Evolutionary conservation across 2,329 filamentous ascomycete genomes (phyloP).

Genomic region (Lithohypha guttulata): DNA sequence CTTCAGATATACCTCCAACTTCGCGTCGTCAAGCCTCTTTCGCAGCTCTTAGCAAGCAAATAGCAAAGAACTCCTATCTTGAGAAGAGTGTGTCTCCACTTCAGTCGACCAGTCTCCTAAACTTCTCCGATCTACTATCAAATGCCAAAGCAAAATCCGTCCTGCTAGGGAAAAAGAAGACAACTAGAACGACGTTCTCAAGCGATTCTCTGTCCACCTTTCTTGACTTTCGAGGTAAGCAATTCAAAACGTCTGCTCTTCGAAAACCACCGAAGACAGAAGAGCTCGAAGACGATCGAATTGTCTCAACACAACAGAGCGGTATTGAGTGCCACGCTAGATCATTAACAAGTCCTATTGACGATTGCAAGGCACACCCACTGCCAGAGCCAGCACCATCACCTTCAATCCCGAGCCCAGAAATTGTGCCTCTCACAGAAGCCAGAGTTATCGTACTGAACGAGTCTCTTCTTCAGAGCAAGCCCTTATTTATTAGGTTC

Average conservation of each 20-base stretch:
- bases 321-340: background rate
- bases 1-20: too few species aligned
- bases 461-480: constrained; percentile 10
- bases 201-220: constrained; percentile 16
- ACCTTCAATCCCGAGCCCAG: background rate
- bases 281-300: constrained; percentile 16
- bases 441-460: constrained; percentile 14
- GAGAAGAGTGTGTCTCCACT: too few species aligned
- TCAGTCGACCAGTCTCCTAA: too few species aligned
- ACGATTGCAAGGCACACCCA: background rate
- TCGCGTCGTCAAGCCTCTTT: too few species aligned
- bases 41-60: too few species aligned
- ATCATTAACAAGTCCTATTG: too few species aligned
- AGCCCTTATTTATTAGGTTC: constrained; percentile 10
- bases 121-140: too few species aligned
- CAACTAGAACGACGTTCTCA: constrained; percentile 8
- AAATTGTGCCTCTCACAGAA: background rate
- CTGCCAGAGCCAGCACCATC: background rate
- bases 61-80: too few species aligned
- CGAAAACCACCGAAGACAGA: background rate
- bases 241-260: constrained; percentile 12
- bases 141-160: too few species aligned
- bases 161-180: too few species aligned
- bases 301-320: constrained; percentile 14
- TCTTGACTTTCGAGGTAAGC: constrained; percentile 18